Base-by-base conservation (phyloP, 2,329 filamentous ascomycete species). In the Coniochaeta pulveracea region DNA sequence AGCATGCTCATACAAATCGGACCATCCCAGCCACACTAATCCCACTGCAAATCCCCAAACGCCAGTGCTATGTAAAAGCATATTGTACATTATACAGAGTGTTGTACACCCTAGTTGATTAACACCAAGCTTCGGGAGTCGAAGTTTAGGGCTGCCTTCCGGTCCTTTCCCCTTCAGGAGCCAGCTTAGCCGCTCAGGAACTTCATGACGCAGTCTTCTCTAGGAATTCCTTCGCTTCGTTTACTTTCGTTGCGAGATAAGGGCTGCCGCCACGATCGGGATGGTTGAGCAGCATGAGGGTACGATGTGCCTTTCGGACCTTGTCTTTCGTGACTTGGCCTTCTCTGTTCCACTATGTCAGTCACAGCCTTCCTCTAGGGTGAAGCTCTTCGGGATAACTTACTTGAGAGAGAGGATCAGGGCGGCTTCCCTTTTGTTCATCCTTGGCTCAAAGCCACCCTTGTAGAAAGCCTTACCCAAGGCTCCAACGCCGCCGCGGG, bases 261-360 rank as follows among this genome's bases (percentile, higher is more conserved):
- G 91, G 91, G 53, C 86, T 95, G 24, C 91, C 91, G 44, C 91
- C 91, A 52, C 91, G 82, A 68, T 98, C 91, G 42, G 91, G 91
- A 58, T 98, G 91, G 68, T 98, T 98, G 44, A 94, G 69, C 36
- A 98, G 76, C 89, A 98, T 98, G 45, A 96, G 76, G 35, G 80
- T 85, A 43, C 91, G 80, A 61, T 98, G 91, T 47, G 88, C 85
- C 64, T 95, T 95, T 54, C 91, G 85, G 48, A 98, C 68, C 54
- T 93, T 91, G 29, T 96, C 89, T 61, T 93, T 93, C 38, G 80
- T 91, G 40, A 95, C 55, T 47, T 78, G 76, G 41, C 86, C 76
- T 62, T 98, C 91, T 43, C 88, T 96, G 40, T 38, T 19, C 18
- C 8, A n/a, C 4, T 16, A 18, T 29, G 10, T 10, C 24, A 11